phyloP scores from a whole-genome alignment of 768 basidiomycete species.

The Dictyophora rubrovolvata region DNA sequence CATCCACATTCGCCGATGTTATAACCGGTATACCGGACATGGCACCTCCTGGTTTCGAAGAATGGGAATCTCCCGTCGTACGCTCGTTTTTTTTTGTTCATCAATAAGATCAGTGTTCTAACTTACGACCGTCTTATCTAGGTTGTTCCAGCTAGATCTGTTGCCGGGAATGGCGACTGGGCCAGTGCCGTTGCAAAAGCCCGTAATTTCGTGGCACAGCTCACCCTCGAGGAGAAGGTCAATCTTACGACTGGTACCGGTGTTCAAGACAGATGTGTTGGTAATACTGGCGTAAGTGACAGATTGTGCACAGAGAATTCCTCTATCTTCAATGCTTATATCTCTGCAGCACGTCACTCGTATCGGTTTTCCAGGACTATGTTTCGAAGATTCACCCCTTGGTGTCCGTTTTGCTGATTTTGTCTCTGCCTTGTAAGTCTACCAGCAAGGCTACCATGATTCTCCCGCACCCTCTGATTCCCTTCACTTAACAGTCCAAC shows the following conservation, averaged over 20 bases:
- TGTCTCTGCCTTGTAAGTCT: slow-evolving; percentile 38
- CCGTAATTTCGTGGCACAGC: slow-evolving; percentile 37
- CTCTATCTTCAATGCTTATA: slow-evolving; percentile 28
- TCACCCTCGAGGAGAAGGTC: slow-evolving; percentile 48
- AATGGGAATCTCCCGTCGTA: slow-evolving; percentile 11
- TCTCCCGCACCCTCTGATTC: not conserved
- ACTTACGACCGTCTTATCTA: not conserved
- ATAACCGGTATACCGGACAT: slow-evolving; percentile 10
- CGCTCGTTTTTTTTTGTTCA: not conserved
- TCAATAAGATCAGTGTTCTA: not conserved
- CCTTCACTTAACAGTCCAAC: not conserved
- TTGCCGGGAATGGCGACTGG: slow-evolving; percentile 28
- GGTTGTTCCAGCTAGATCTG: slow-evolving; percentile 1
- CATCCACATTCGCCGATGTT: slow-evolving; percentile 8
- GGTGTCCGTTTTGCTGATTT: slow-evolving; percentile 40
- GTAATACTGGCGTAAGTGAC: slow-evolving; percentile 27
- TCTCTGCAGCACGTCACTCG: slow-evolving; percentile 17
- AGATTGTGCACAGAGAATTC: not conserved
- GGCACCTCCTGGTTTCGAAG: slow-evolving; percentile 12
- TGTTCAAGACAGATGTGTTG: slow-evolving; percentile 30
- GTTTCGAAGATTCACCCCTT: slow-evolving; percentile 40
- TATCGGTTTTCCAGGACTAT: slow-evolving; percentile 36
- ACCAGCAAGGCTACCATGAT: not conserved
- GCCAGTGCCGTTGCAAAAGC: slow-evolving; percentile 49
- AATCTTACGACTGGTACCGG: slow-evolving; percentile 42